Evolutionary conservation across 352 stramenopile species (phyloP).

Genomic region (Globisporangium iwayamae): DNA sequence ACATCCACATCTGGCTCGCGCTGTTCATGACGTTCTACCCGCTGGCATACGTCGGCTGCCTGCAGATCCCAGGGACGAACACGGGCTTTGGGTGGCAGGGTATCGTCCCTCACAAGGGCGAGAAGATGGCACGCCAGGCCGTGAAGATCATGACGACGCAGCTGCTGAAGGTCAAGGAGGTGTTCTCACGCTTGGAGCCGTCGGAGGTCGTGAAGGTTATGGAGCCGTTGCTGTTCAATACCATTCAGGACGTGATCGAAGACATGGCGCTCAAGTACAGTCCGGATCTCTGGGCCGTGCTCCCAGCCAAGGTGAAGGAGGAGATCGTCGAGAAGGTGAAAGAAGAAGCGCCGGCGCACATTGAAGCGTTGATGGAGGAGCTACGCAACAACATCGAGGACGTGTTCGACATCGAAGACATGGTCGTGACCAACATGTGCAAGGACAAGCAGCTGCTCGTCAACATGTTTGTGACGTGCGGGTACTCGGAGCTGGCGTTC

Average conservation of each 20-base stretch:
- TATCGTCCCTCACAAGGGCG: slow-evolving; percentile 96
- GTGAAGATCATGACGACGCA: slow-evolving; percentile 94
- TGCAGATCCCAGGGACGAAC: slow-evolving; percentile 85
- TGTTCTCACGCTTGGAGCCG: slow-evolving; percentile 91
- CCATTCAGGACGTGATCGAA: slow-evolving; percentile 85
- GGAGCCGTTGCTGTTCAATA: slow-evolving; percentile 90
- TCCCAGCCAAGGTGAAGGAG: slow-evolving; percentile 80
- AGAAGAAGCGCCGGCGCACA: slow-evolving; percentile 88
- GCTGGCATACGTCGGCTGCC: slow-evolving; percentile 89
- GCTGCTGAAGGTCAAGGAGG: slow-evolving; percentile 90
- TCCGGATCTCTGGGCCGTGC: slow-evolving; percentile 73
- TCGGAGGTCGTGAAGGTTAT: slow-evolving; percentile 89
- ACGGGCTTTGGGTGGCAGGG: slow-evolving; percentile 96
- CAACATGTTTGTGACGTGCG: slow-evolving; percentile 93
- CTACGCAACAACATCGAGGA: slow-evolving; percentile 94
- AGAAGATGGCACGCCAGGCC: slow-evolving; percentile 95
- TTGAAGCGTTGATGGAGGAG: slow-evolving; percentile 93
- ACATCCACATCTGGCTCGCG: slow-evolving; percentile 94
- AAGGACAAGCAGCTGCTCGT: slow-evolving; percentile 94
- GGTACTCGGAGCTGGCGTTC: slow-evolving; percentile 90
- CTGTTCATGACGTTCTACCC: slow-evolving; percentile 99
- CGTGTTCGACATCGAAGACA: slow-evolving; percentile 94
- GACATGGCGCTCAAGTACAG: slow-evolving; percentile 90
- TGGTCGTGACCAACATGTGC: slow-evolving; percentile 93
- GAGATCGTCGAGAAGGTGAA: slow-evolving; percentile 94